Conservation (phyloP, 139 green algal genomes). For the Limnomonas spitsbergensis region DNA sequence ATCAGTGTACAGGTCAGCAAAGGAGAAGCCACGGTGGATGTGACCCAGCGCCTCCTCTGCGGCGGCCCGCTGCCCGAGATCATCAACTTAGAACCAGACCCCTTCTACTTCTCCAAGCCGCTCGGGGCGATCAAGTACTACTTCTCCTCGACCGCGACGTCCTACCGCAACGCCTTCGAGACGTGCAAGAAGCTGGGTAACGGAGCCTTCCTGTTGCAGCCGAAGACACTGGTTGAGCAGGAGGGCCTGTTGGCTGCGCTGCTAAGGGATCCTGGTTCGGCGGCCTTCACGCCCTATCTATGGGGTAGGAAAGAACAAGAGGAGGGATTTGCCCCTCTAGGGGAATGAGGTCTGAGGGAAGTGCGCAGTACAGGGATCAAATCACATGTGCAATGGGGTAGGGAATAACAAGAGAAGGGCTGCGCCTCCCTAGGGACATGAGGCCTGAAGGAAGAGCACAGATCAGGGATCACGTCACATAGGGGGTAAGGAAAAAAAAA, state of each 20-base stretch:
- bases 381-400: too few relatives aligned
- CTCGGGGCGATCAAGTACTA: background rate
- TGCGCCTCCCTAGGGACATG: too few relatives aligned
- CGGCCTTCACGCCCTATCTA: too few relatives aligned
- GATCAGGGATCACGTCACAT: too few relatives aligned
- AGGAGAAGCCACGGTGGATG: background rate
- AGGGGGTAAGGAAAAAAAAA: too few relatives aligned
- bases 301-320: too few relatives aligned
- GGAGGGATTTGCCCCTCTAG: too few relatives aligned
- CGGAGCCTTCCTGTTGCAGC: background rate
- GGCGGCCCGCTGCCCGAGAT: background rate
- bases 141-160: background rate
- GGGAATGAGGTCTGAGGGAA: too few relatives aligned
- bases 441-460: too few relatives aligned
- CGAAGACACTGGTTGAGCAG: background rate
- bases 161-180: background rate
- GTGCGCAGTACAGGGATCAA: too few relatives aligned
- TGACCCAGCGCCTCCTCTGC: background rate
- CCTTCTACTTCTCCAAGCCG: background rate
- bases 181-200: background rate
- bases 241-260: background rate
- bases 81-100: background rate
- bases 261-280: too few relatives aligned
- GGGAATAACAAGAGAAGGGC: too few relatives aligned
- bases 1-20: background rate